Evolutionary conservation across 352 stramenopile species (phyloP), one percentile per base, ranked within the genome.

Genomic region (Pythium vanterpoolii): DNA sequence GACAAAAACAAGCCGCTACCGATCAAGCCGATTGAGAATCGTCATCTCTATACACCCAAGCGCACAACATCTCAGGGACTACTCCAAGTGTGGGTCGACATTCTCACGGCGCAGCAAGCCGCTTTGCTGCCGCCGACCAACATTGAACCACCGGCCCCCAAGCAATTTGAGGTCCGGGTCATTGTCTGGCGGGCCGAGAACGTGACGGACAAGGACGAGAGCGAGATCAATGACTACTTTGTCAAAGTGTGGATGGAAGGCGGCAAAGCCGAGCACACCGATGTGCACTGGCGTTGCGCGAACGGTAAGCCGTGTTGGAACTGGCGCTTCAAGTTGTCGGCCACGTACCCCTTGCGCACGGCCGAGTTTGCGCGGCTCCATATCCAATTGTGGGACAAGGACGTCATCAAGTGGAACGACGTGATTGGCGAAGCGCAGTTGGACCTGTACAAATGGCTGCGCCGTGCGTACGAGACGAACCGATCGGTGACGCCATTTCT

Each of bases 391-490:
- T 98, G 93, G 93, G 90, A 98, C 59, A 91, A 96, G 56, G 93
- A 98, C 60, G 57, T 98, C 6, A 61, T 96, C 39, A 97, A 97
- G 62, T 97, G 83, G 80, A 96, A 96, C 53, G 90, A 97, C 56
- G 69, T 95, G 21, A 76, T 97, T 23, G 92, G 86, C 3, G 89
- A 97, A 43, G 79, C 82, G 0, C 78, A 94, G 36, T 36, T 96
- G 4, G 82, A 96, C 58, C 42, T 96, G n/a, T 91, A 91, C 64
- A 90, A 86, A 30, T 93, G 83, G 79, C 61, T 96, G 10, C 73
- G 85, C 8, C 72, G 69, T 13, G 75, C 78, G 5, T 89, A 87
- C 45, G 74, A 88, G 18, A 78, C 56, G 0, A 84, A 89, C 19
- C 73, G 79, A 0, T 75, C 63, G 0, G 80, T 90, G 1, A 46